These are phyloP conservation scores for Amphicarpaea edgeworthii DNA, from an alignment of 306 rosid genomes.

Conservation along the genomic window DNA sequence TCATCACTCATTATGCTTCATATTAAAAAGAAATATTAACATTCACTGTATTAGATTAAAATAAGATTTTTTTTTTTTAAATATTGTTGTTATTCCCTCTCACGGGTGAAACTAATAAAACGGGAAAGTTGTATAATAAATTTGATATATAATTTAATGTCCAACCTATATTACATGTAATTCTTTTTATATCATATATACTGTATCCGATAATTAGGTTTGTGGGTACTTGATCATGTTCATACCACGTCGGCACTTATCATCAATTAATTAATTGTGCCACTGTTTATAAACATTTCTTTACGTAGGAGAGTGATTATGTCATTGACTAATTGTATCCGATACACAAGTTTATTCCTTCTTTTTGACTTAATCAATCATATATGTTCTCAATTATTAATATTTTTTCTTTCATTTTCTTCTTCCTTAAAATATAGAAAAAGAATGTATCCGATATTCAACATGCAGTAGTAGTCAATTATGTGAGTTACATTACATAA, in stretches of 20 bases:
- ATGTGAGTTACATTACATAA: slow-evolving; percentile 6
- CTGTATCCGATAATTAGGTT: slow-evolving; percentile 5
- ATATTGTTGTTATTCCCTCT: too few relatives aligned
- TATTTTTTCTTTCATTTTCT: neutral
- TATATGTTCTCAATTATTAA: neutral
- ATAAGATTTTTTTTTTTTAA: too few relatives aligned
- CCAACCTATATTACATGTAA: neutral
- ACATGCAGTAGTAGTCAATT: slow-evolving; percentile 8
- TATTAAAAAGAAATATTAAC: too few relatives aligned
- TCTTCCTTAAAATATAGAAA: neutral
- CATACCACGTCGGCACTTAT: slow-evolving; percentile 29
- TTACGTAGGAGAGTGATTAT: slow-evolving; percentile 33
- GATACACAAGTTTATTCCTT: slow-evolving; percentile 23
- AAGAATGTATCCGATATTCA: neutral
- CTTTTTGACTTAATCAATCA: slow-evolving; percentile 44
- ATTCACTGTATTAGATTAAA: too few relatives aligned
- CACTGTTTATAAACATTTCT: slow-evolving; percentile 31
- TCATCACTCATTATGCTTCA: too few relatives aligned
- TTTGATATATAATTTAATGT: neutral
- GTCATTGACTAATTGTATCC: slow-evolving; percentile 44
- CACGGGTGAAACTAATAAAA: neutral
- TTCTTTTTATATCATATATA: neutral
- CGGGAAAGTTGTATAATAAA: neutral
- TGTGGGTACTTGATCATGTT: slow-evolving; percentile 23
- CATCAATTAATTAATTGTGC: slow-evolving; percentile 11